Base-by-base conservation (phyloP, 192 early-diverging fungal species). In the Podila epicladia region DNA sequence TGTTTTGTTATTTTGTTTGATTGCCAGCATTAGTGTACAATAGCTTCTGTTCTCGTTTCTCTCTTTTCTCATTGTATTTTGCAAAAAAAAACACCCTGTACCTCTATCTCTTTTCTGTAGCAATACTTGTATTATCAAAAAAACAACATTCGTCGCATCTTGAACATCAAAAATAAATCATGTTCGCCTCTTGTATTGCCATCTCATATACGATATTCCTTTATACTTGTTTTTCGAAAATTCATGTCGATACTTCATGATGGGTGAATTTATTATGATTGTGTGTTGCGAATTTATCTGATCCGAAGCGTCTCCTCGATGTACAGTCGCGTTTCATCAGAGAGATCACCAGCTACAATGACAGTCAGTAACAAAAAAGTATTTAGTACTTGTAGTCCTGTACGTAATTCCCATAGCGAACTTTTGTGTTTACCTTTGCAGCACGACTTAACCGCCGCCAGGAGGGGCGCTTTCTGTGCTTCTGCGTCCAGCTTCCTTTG, bases 401-500 rank as follows among this genome's bases (percentile, higher is more conserved):
- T 45, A 24, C 32, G 4, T 17, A 64, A 17, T 1, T 1, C 17
- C 15, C 41, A 45, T 17, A 4, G 13, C 15, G 41, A 45, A 45
- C 67, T 13, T 19, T 58, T 5, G 20, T 31, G 6, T 28, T 53
- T 80, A 80, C 77, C 71, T 64, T 72, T 11, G 59, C 77, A 80
- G 22, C 77, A 80, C 33, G 66, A 73, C 62, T 61, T 72, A 4
- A 80, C 77, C 9, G 77, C 70, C 11, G 77, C 71, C 19, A 80
- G 29, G 29, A 80, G 62, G 17, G 77, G 71, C 6, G 58, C 57
- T n/a, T 72, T 72, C 13, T 64, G 64, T 13, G 26, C 49, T 8
- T 33, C 13, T 3, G 28, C n/a, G 8, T 64, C 24, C 28, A 53
- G 49, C 58, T 69, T 67, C 55, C n/a, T 53, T 9, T 32, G 67